phyloP scores from a whole-genome alignment of 2,329 filamentous ascomycete species.

The Colletotrichum sp. region DNA sequence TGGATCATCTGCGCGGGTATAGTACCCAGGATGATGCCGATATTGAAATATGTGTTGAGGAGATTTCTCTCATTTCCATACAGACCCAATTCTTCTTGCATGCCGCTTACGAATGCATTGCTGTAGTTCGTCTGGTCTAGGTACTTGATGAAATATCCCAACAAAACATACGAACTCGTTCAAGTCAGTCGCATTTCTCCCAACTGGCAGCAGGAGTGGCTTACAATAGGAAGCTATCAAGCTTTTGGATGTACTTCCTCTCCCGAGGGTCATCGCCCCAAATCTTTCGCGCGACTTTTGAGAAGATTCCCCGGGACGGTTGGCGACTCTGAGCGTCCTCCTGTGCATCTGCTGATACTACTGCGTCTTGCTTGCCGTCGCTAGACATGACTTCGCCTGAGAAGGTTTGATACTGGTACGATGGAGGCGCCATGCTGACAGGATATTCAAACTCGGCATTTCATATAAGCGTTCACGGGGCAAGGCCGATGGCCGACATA shows the following conservation, averaged over 20 bases:
- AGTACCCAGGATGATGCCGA: slow-evolving; percentile 27
- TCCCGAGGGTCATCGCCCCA: background rate
- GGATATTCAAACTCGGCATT: background rate
- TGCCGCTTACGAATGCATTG: slow-evolving; percentile 30
- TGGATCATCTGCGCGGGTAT: slow-evolving; percentile 30
- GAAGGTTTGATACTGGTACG: background rate
- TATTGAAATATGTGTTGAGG: slow-evolving; percentile 25
- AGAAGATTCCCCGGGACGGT: background rate
- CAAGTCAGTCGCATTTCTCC: background rate
- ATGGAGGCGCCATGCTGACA: background rate
- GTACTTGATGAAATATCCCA: slow-evolving; percentile 23
- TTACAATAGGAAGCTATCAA: slow-evolving; percentile 1
- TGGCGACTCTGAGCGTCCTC: background rate
- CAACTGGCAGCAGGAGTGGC: background rate
- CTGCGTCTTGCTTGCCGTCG: background rate
- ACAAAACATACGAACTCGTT: background rate
- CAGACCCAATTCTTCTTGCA: slow-evolving; percentile 28
- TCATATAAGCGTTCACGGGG: background rate
- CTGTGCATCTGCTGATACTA: background rate
- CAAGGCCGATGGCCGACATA: background rate
- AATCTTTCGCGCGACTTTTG: background rate
- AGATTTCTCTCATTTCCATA: slow-evolving; percentile 28
- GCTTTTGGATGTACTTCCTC: background rate
- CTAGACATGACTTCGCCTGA: background rate
- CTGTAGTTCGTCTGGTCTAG: slow-evolving; percentile 35